Evolutionary conservation across 1,139 yeast genomes (phyloP).

Genomic region (Geotrichum macrosporum): DNA sequence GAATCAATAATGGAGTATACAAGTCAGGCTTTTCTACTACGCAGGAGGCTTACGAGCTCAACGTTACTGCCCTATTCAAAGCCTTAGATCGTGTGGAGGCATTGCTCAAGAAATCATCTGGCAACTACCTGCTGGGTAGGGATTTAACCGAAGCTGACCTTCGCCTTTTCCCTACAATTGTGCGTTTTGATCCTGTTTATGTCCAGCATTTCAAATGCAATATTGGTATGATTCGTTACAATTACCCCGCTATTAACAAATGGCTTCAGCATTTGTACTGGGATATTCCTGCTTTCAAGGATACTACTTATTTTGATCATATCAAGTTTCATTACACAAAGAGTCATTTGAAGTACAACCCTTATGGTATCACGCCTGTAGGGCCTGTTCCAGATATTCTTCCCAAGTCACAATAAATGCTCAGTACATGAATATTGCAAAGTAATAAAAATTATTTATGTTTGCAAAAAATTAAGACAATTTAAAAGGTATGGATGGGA

Average conservation of each 20-base stretch:
- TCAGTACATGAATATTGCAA: no score
- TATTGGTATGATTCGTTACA: slow-evolving; percentile 70
- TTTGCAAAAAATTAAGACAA: no score
- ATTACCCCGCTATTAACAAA: slow-evolving; percentile 70
- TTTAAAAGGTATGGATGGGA: no score
- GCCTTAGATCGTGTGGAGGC: slow-evolving; percentile 73
- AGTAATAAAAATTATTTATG: no score
- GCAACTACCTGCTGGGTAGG: slow-evolving; percentile 50
- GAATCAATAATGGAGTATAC: slow-evolving; percentile 90
- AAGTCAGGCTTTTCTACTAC: slow-evolving; percentile 85
- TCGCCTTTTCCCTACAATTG: slow-evolving; percentile 74
- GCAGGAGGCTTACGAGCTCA: slow-evolving; percentile 76
- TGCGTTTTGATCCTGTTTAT: slow-evolving; percentile 86
- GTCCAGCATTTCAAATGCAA: slow-evolving; percentile 95
- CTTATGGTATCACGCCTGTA: slow-evolving; percentile 74
- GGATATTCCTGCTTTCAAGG: slow-evolving; percentile 70
- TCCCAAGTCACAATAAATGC: slow-evolving; percentile 31
- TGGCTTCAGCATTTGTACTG: slow-evolving; percentile 86
- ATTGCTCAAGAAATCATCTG: slow-evolving; percentile 50
- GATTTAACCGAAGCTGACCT: slow-evolving; percentile 85
- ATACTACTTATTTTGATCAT: slow-evolving; percentile 65
- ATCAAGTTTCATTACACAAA: slow-evolving; percentile 83
- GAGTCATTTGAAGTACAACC: slow-evolving; percentile 63
- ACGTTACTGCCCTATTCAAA: slow-evolving; percentile 61
- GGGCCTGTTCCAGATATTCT: slow-evolving; percentile 81